phyloP scores from a whole-genome alignment of 495 filamentous ascomycete genomes.

The Bombardia bombarda region DNA sequence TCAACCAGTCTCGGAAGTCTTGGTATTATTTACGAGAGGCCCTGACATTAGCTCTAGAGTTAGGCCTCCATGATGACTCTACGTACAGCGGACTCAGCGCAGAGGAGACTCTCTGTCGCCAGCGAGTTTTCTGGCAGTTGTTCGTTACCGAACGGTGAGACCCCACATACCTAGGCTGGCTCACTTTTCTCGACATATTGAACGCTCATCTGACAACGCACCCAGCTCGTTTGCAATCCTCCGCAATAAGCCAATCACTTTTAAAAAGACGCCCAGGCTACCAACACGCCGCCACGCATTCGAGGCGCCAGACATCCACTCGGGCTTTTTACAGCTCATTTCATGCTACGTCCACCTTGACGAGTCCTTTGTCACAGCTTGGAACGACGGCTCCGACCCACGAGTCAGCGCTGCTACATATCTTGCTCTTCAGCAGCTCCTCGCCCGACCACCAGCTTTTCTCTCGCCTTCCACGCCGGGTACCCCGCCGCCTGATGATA shows the following conservation, averaged over 20 bases:
- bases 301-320: conserved; percentile 40
- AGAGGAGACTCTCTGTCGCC: conserved; percentile 43
- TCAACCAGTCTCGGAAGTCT: conserved; percentile 26
- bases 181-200: too few relatives aligned
- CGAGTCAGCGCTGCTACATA: conserved; percentile 31
- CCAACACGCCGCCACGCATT: conserved; percentile 39
- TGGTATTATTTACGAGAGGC: conserved; percentile 61
- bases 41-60: conserved; percentile 48
- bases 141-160: conserved; percentile 52
- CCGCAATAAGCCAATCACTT: conserved; percentile 48
- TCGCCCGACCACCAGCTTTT: conserved; percentile 22
- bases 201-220: not conserved
- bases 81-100: conserved; percentile 36
- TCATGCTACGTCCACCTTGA: conserved; percentile 34
- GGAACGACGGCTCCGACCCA: conserved; percentile 22
- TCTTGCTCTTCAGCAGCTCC: conserved; percentile 34
- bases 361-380: conserved; percentile 26
- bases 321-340: conserved; percentile 47
- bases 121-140: conserved; percentile 56
- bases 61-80: conserved; percentile 52
- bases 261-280: conserved; percentile 36
- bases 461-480: not conserved
- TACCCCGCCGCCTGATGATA: not conserved
- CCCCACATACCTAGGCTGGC: not conserved
- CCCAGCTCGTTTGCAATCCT: conserved; percentile 27